Evolutionary conservation across 441 rosid genomes (phyloP).

Genomic region (Brassica balearica): DNA sequence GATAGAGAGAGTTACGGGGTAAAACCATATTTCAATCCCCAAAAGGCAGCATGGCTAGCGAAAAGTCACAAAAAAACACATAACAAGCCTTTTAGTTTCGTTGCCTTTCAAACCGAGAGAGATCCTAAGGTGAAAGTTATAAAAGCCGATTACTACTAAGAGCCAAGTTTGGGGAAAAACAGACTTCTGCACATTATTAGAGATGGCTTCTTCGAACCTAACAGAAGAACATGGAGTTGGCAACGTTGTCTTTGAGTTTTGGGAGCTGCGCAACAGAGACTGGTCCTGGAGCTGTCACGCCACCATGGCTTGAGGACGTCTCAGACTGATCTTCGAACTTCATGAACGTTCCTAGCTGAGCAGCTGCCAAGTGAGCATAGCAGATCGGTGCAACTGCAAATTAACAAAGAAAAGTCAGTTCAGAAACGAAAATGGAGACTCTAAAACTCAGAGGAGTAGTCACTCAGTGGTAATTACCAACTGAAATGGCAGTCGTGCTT

Average conservation of each 20-base stretch:
- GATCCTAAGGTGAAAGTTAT: slow-evolving; percentile 1
- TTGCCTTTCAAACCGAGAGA: background rate
- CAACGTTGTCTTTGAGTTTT: slow-evolving; percentile 57
- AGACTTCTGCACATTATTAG: slow-evolving; percentile 24
- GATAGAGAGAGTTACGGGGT: background rate
- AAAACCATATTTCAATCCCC: background rate
- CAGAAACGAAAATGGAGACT: background rate
- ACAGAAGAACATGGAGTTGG: slow-evolving; percentile 82
- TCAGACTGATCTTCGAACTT: slow-evolving; percentile 74
- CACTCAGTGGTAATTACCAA: slow-evolving; percentile 47
- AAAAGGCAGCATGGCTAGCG: background rate
- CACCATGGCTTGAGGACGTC: slow-evolving; percentile 76
- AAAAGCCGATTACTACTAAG: slow-evolving; percentile 16
- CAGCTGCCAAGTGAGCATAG: slow-evolving; percentile 86
- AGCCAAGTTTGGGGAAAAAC: slow-evolving; percentile 6
- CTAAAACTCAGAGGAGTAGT: background rate
- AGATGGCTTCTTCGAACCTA: slow-evolving; percentile 31
- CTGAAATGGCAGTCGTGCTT: slow-evolving; percentile 68
- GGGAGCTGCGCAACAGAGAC: slow-evolving; percentile 72
- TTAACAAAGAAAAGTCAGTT: background rate
- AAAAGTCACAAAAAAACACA: background rate
- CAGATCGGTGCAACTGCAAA: slow-evolving; percentile 80
- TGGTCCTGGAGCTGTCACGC: slow-evolving; percentile 62
- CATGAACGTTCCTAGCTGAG: slow-evolving; percentile 76
- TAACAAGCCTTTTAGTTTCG: slow-evolving; percentile 2